Evolutionary conservation across 1,284 basidiomycete genomes (phyloP), one percentile per base, ranked within the genome.

Genomic region (Calocybe gambosa): DNA sequence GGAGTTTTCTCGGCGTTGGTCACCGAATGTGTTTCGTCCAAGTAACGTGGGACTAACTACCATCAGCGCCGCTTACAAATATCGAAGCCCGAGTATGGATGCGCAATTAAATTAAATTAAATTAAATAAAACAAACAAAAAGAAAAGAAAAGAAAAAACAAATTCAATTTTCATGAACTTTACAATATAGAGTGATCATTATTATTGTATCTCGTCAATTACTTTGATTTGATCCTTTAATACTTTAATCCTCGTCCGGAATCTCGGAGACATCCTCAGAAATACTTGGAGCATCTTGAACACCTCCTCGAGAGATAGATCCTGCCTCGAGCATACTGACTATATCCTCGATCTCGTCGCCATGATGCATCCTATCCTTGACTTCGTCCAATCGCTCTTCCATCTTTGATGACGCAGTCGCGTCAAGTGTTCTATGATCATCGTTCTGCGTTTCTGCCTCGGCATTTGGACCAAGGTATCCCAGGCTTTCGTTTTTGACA

Each of bases 241-340:
- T 16, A 15, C 39, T 39, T 46, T 38, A 54, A 19, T 54, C 50
- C 40, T 72, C 70, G 50, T 71, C 69, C 12, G 70, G 70, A 55
- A 72, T 72, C 54, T 74, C 71, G 39, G 64, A 60, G 36, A 70
- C 63, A 39, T 74, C 74, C 45, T 77, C 77, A 37, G 76, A 73
- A 51, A 78, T 75, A 57, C 62, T 69, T 41, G 61, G 56, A 37
- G 68, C 58, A 68, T 73, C 49, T 64, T 61, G n/a, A 68, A 67
- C 38, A 66, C 67, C 62, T 55, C 72, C 72, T 13, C 10, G 36
- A 29, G 66, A 54, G 34, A 62, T 46, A 13, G 69, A 61, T 39
- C 53, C 57, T 0, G 67, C 61, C 62, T 86, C 79, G 9, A 85
- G 74, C 54, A 85, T 68, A 53, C 73, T 78, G 52, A 86, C 77